Evolutionary conservation across 441 rosid genomes (phyloP).

Genomic region (Capsella rubella): DNA sequence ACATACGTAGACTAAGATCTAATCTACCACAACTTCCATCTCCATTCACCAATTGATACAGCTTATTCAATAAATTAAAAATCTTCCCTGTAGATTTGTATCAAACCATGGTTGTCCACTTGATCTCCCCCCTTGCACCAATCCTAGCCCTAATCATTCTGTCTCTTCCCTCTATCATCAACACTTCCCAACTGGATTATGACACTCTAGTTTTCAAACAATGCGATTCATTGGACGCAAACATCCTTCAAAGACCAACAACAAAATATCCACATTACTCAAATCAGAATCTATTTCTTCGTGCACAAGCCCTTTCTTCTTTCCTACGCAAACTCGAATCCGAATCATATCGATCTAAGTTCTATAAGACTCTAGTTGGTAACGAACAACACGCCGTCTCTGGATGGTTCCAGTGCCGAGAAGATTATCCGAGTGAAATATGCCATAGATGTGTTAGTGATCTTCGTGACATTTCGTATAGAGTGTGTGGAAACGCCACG

Average conservation of each 20-base stretch:
- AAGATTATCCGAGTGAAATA: slow-evolving; percentile 52
- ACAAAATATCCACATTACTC: slow-evolving; percentile 15
- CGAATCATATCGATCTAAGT: slow-evolving; percentile 56
- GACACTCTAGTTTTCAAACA: slow-evolving; percentile 57
- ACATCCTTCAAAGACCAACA: slow-evolving; percentile 36
- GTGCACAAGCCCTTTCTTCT: slow-evolving; percentile 49
- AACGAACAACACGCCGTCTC: slow-evolving; percentile 53
- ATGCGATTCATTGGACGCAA: slow-evolving; percentile 47
- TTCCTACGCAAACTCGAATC: slow-evolving; percentile 54
- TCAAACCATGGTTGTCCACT: slow-evolving; percentile 32
- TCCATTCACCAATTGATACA: not conserved
- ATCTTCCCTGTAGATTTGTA: not conserved
- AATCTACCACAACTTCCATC: slow-evolving; percentile 37
- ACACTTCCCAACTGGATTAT: slow-evolving; percentile 44
- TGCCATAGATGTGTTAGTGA: slow-evolving; percentile 62
- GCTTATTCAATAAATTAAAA: not conserved
- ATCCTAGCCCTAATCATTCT: slow-evolving; percentile 34
- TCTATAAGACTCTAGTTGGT: slow-evolving; percentile 60
- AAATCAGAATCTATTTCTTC: slow-evolving; percentile 30
- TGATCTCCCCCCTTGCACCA: slow-evolving; percentile 33
- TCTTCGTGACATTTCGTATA: slow-evolving; percentile 49
- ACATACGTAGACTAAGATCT: slow-evolving; percentile 24
- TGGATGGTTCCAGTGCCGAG: slow-evolving; percentile 75
- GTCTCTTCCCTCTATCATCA: slow-evolving; percentile 27
- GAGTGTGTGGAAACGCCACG: slow-evolving; percentile 51